Conservation (phyloP, 2,329 filamentous ascomycete species). For the Drechslera avenae region DNA sequence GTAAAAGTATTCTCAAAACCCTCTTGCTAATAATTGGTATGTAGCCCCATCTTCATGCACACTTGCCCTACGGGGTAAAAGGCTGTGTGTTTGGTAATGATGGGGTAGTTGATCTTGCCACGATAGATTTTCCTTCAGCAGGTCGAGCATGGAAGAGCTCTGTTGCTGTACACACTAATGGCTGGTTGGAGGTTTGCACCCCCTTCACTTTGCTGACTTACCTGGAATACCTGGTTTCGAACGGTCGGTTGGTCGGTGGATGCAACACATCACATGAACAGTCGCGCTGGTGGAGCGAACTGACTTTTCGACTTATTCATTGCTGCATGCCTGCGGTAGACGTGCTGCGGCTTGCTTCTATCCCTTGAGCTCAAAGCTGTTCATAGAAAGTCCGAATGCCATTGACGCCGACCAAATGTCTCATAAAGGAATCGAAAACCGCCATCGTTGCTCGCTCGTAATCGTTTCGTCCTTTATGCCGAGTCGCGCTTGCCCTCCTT, state of each 20-base stretch:
- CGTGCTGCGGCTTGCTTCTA: constrained; percentile 38
- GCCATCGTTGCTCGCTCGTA: constrained; percentile 41
- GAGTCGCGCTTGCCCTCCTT: constrained; percentile 93
- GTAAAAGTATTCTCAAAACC: constrained; percentile 2
- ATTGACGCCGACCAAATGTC: constrained; percentile 50
- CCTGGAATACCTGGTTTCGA: constrained; percentile 1
- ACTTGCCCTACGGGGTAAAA: constrained; percentile 57
- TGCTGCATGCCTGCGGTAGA: constrained; percentile 45
- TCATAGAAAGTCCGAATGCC: constrained; percentile 48
- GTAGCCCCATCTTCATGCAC: constrained; percentile 70
- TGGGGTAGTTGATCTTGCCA: constrained; percentile 64
- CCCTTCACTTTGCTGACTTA: constrained; percentile 20
- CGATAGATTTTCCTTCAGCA: constrained; percentile 70
- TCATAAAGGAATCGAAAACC: constrained; percentile 48
- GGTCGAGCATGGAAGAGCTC: constrained; percentile 62
- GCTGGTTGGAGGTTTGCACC: constrained; percentile 44
- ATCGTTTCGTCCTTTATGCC: constrained; percentile 63
- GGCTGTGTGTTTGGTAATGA: constrained; percentile 71
- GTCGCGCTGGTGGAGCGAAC: constrained; percentile 26
- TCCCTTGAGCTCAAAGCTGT: constrained; percentile 43
- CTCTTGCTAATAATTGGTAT: constrained; percentile 41
- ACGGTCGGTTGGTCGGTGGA: constrained; percentile 5
- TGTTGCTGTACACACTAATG: constrained; percentile 76
- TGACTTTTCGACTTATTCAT: constrained; percentile 47
- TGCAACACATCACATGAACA: constrained; percentile 29